Base-by-base conservation (phyloP, 2,329 filamentous ascomycete species). In the Penicillium psychrosexuale region DNA sequence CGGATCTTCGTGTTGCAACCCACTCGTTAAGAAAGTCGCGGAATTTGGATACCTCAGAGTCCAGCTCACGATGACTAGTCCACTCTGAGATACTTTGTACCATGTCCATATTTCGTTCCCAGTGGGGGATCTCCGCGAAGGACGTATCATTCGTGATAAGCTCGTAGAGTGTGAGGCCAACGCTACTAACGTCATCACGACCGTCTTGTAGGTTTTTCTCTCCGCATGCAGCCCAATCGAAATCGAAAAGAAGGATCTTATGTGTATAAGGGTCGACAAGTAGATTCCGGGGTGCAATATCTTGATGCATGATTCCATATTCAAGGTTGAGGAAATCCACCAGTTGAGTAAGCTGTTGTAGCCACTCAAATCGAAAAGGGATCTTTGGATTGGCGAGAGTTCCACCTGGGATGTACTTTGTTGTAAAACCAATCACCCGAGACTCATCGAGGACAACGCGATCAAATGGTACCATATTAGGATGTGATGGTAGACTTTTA, bases 231-330 rank as follows among this genome's bases (percentile, higher is more conserved):
- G 59, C 64, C 44, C 59, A 47, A 51, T 68, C 52, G 27, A 68
- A 68, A 40, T 68, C 61, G 30, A 67, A 67, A n/a, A 67, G 63
- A 51, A 62, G 40, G 8, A 69, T 61, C 15, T 59, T 60, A 2
- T 61, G 5, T 42, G 59, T 61, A 8, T 47, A 12, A 24, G 59
- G 54, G 55, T 70, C 64, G 51, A 70, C 53, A 31, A 71, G 57
- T 3, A 70, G 60, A 57, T 70, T 71, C 11, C 64, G 61, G 11
- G 64, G 66, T 45, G 66, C 63, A 51, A 71, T 66, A 44, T 71
- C 66, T 62, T 72, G 66, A 61, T 72, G 63, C 53, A 67, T 69
- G 40, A 72, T 65, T 4, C 68, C 67, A 9, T 68, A 42, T 43
- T 61, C 58, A 12, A 64, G 36, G 28, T 62, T 62, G 0, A 63